Evolutionary conservation across 2,329 filamentous ascomycete species (phyloP), one percentile per base, ranked within the genome.

Genomic region (Aspergillus latus): DNA sequence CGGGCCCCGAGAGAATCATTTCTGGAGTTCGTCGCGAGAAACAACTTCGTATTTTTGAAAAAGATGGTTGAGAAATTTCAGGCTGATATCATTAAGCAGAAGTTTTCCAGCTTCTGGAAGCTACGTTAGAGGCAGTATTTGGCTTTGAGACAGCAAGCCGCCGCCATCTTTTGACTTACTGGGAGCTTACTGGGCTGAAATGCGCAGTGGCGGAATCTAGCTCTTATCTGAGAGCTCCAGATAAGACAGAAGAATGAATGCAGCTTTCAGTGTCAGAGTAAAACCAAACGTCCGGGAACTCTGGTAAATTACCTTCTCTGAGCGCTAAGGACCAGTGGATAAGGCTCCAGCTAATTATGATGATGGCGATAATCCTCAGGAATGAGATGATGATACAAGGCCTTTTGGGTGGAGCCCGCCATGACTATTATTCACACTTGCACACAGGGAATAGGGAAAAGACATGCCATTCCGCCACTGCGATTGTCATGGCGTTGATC

Each of bases 341-440:
- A 37, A 45, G 42, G 15, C 28, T 28, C 34, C 39, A 54, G 46
- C 45, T 54, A 62, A 62, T 62, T 21, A 21, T 21, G 57, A 69
- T 67, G 65, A 74, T 52, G 49, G 49, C 71, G 72, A 73, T 66
- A 72, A 74, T 74, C 70, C 66, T 62, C 67, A 72, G 70, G 70
- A 63, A 47, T 47, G 49, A 52, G 15, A 72, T 68, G 60, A 68
- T 66, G 66, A 63, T 66, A 65, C 65, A 59, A 61, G 54, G 43
- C 47, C 52, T 52, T 44, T 44, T 46, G 52, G 46, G 59, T 71
- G 68, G 70, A 70, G 60, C 65, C 64, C 13, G 21, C n/a, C 6
- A 29, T 57, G 48, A 50, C 43, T 43, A 52, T 67, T 58, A 29
- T 21, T 21, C 54, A 55, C 21, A 21, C 21, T 39, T 59, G 54